Base-by-base conservation (phyloP, 116 monocot genomes). In the Phalaenopsis hybrid region DNA sequence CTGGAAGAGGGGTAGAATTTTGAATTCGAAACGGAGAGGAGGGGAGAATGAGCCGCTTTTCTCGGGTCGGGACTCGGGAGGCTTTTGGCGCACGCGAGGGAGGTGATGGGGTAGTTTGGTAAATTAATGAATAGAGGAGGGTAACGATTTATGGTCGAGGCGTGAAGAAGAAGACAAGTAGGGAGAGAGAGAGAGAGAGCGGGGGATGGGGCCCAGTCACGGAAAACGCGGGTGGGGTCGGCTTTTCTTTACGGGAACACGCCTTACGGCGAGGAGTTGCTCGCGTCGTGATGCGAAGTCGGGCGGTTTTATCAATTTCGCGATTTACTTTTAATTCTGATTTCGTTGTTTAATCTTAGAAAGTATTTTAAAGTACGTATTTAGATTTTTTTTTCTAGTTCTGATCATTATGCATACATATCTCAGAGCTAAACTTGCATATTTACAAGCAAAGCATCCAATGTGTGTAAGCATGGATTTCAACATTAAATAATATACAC, bases 21-120 rank as follows among this genome's bases (percentile, higher is more conserved):
- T 77, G 77, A 77, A 77, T 77, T 77, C 77, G 51, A 77, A 77
- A 50, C 13, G 28, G 28, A 8, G 48, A 31, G 20, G 77, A 28
- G 28, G 28, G 28, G 28, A 75, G n/a, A 6, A 46, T 6, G 51
- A 77, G 44, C 4, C 50, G 28, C 23, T 15, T 77, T 77, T 77
- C 28, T 28, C 51, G 50, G 77, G 77, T 21, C 2, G 41, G 46
- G 55, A 16, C 49, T 21, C 9, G 44, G 20, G 51, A 28, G 28
- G 0, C 28, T 77, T 77, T 51, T 15, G 5, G 28, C 20, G 77
- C 77, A 77, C 23, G 77, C 51, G 51, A 77, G 37, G 20, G 76
- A 49, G 20, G 46, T n/a, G 76, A 4, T 1, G 28, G 76, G 77
- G 77, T 52, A 77, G 28, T 50, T 77, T 21, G 11, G 77, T 75